Evolutionary conservation across 305 asterid species (phyloP).

Genomic region (Fraxinus greggii): DNA sequence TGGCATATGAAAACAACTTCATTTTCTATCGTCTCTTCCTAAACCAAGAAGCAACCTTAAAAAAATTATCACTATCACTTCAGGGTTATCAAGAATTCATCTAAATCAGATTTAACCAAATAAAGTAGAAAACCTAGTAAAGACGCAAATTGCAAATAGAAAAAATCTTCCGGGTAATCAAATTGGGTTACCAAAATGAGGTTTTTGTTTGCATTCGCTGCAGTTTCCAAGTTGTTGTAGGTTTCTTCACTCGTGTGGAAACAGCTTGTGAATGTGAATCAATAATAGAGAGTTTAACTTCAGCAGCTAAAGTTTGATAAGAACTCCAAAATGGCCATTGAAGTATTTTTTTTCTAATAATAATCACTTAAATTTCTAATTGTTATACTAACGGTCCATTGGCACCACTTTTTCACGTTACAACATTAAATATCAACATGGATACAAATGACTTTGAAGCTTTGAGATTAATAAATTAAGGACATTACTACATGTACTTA

Average conservation of each 20-base stretch:
- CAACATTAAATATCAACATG: not conserved
- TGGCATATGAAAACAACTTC: constrained; percentile 34
- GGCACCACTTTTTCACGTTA: not conserved
- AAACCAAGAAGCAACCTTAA: not conserved
- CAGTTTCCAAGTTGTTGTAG: constrained; percentile 8
- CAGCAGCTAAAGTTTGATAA: not conserved
- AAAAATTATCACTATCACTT: not conserved
- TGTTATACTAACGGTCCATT: not conserved
- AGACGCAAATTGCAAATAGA: not conserved
- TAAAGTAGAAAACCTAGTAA: not conserved
- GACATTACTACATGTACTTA: no score
- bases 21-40: constrained; percentile 8
- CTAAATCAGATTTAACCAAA: not conserved
- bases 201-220: not conserved
- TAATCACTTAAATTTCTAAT: not conserved
- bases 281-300: not conserved
- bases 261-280: not conserved
- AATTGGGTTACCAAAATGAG: not conserved
- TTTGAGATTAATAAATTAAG: not conserved
- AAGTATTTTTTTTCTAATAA: not conserved
- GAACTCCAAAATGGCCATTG: not conserved
- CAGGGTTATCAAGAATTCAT: not conserved
- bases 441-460: not conserved
- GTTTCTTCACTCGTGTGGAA: not conserved
- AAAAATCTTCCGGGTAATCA: not conserved